Base-by-base conservation (phyloP, 176 grass and related monocot genomes). In the Rhipidocladum racemiflorum region DNA sequence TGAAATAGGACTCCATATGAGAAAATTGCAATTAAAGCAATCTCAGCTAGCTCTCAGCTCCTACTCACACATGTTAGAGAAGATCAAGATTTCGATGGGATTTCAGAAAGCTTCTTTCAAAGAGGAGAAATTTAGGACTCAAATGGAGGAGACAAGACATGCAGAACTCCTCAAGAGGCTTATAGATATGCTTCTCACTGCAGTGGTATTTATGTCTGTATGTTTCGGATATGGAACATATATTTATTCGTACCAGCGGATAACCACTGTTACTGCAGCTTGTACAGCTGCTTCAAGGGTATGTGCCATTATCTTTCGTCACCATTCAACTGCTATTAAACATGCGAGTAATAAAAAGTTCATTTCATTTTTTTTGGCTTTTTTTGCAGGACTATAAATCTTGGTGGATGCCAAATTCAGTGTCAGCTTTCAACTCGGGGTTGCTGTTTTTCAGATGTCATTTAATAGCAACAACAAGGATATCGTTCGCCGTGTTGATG, bases 151-250 rank as follows among this genome's bases (percentile, higher is more conserved):
- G 68, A 74, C 71, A 23, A 86, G 78, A 24, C 70, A 92, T 77
- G 82, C 86, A 55, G 88, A 94, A 81, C 72, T 97, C 27, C 71
- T 93, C 61, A 89, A 57, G 72, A 87, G 35, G 63, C 93, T 91
- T 74, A 93, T 95, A 85, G 95, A 95, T 85, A 79, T 98, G 76
- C 90, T 91, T 61, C 81, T 95, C 28, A 89, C 88, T 61, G 92
- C 90, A 27, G 86, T 98, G 40, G 80, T 95, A 75, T 79, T 98
- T 70, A 95, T 98, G 95, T 92, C 81, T 75, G 61, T 53, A 64
- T 94, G 81, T 81, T 90, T 93, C 27, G 78, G 90, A 69, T 98
- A 95, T 82, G 92, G 90, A 59, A 90, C 92, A 32, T 98, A 87
- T 72, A 79, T 86, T 76, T 93, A 89, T 73, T 94, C 92, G 0